phyloP scores from a whole-genome alignment of 176 grass and related monocot species.

The Rhipidocladum racemiflorum region DNA sequence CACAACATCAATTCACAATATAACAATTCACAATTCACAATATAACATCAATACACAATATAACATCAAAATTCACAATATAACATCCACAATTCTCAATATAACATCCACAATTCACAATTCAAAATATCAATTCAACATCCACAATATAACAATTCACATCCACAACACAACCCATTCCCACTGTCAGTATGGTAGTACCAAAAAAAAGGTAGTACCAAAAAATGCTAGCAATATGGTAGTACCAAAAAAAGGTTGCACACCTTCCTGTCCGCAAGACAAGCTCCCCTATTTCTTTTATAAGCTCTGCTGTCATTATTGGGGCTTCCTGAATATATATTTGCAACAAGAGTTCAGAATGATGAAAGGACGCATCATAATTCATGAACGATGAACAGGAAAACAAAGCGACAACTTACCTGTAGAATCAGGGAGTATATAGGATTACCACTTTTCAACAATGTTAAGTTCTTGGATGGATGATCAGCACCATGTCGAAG shows the following conservation, averaged over 20 bases:
- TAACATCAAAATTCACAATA: no score
- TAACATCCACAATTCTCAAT: no score
- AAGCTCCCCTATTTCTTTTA: conserved; percentile 97
- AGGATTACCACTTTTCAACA: conserved; percentile 84
- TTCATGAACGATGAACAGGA: background rate
- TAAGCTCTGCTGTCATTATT: conserved; percentile 93
- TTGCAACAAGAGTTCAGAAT: conserved; percentile 6
- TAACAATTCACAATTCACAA: no score
- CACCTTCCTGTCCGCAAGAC: conserved; percentile 93
- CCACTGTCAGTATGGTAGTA: no score
- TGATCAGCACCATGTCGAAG: conserved; percentile 72
- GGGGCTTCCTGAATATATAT: conserved; percentile 76
- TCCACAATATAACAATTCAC: no score
- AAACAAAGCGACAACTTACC: conserved; percentile 41
- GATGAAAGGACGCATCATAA: conserved; percentile 8
- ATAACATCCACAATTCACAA: no score
- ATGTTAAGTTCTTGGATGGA: conserved; percentile 60
- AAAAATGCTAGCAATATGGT: background rate
- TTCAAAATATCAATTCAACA: no score
- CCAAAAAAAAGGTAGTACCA: no score
- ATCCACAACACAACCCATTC: no score
- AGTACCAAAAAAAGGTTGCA: background rate
- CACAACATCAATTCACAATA: no score
- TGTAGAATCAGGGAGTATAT: conserved; percentile 80
- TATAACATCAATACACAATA: no score